Evolutionary conservation across 305 asterid genomes (phyloP), one percentile per base, ranked within the genome.

Genomic region (Rubia tinctorum): DNA sequence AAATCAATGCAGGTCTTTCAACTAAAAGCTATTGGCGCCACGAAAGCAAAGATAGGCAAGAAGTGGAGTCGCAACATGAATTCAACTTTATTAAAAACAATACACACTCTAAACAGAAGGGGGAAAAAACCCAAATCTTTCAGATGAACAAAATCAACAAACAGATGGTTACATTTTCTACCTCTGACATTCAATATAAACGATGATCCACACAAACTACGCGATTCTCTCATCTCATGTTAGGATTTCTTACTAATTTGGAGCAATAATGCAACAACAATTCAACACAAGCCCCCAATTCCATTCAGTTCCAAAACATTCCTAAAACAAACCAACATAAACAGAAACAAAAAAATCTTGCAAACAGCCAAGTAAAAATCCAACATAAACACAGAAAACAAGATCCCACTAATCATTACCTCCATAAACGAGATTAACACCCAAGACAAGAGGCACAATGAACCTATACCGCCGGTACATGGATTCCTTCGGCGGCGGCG

Each of bases 351-450:
- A 49, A 51, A 8, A 43, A 53, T 56, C 23, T 23, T 25, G n/a
- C 66, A 61, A 2, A 61, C 6, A 7, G 42, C 18, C 66, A 61
- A 34, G n/a, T 0, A 12, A 23, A 25, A 3, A 39, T 66, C 70
- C 55, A 66, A 18, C 42, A 10, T 15, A 17, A 65, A 39, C 27
- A 65, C 5, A 40, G 3, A 51, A 39, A 51, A 6, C 7, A 37
- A 53, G 68, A 65, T 64, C 58, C 11, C 44, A 42, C 14, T 4
- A 75, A 13, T 25, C 2, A 47, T 7, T 43, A 94, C 97, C 98
- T 89, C 97, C 97, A 42, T 85, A 81, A 59, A 88, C 40, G 83
- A 94, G 82, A 82, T 92, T 91, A 82, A 88, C 87, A 40, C 82
- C 89, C 87, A 94, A 68, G 58, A 90, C 86, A 73, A 91, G 80